Base-by-base conservation (phyloP, 2,329 filamentous ascomycete species). In the Lachnellula hyalina region DNA sequence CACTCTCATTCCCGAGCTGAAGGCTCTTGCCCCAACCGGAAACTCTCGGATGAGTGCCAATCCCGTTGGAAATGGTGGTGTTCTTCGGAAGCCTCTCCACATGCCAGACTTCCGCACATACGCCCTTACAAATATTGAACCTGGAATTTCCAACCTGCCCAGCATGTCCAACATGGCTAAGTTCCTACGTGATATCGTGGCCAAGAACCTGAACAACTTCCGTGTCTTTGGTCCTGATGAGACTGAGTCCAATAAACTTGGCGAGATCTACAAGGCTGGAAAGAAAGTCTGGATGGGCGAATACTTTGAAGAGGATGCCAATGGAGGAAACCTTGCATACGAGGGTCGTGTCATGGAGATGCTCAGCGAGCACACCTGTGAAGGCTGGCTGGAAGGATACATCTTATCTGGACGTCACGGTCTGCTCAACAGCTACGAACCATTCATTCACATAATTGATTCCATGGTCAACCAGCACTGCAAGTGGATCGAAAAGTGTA, bases 401-500 rank as follows among this genome's bases (percentile, higher is more conserved):
- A 72, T 89, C 42, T 77, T 92, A 2, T 89, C 83, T 52, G 88
- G 88, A 28, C 80, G 88, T 5, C 87, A 91, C 61, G 87, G 88
- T 12, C 69, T 92, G 56, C 79, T 92, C 56, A 91, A 90, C 77
- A 87, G 84, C 67, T 92, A 92, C 72, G 88, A 92, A 70, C 86
- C 87, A 0, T 92, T 92, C 67, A 88, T 91, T 56, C 87, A 91
- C 67, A 83, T 92, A 64, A 90, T 92, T 64, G 87, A 91, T 70
- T 89, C 85, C 1, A 92, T 92, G 87, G 87, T 92, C 57, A 90
- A 90, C 69, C 87, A 90, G 74, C 87, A 92, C 73, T 90, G 86
- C 75, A 92, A 92, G 71, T 91, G 87, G 87, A 80, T 91, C 49
- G 87, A 92, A 70, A 92, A 91, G 73, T 88, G 84, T 61, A 75